Percentiles rank a stretch among this genome's conserved stretches.
These are phyloP conservation scores for Artemisia annua DNA, from an alignment of 129 eudicot genomes.

Conservation along the genomic window DNA sequence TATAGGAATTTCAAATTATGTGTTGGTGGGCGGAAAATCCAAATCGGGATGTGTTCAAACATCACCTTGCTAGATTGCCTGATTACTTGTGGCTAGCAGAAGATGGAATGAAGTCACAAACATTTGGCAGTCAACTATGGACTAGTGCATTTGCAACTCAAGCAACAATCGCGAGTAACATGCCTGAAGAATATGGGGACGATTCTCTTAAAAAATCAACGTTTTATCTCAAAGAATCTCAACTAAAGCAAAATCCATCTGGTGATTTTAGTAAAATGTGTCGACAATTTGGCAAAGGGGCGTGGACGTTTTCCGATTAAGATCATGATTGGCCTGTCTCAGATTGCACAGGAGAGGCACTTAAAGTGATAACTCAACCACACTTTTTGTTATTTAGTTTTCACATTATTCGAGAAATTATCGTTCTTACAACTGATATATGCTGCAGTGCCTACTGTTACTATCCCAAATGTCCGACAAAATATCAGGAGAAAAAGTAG, in stretches of 20 bases:
- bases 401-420: not conserved
- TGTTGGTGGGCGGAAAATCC: conserved; percentile 78
- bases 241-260: conserved; percentile 47
- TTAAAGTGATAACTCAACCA: not conserved
- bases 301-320: conserved; percentile 49
- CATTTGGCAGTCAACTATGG: conserved; percentile 73
- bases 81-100: conserved; percentile 78
- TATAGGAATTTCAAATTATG: conserved; percentile 73
- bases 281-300: conserved; percentile 65
- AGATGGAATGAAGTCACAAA: conserved; percentile 81
- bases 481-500: conserved; percentile 47
- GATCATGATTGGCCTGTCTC: no score
- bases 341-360: no score
- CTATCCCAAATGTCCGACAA: conserved; percentile 55
- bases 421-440: not conserved
- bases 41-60: conserved; percentile 58
- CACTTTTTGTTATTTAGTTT: no score
- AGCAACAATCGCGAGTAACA: conserved; percentile 55
- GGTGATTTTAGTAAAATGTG: conserved; percentile 58
- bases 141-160: conserved; percentile 53
- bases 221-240: conserved; percentile 62
- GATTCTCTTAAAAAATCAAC: conserved; percentile 61
- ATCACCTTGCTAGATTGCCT: conserved; percentile 65
- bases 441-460: conserved; percentile 49
- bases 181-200: conserved; percentile 73